These are phyloP conservation scores for Tetrahymena borealis DNA, from an alignment of 73 alveolate genomes.

Conservation along the genomic window DNA sequence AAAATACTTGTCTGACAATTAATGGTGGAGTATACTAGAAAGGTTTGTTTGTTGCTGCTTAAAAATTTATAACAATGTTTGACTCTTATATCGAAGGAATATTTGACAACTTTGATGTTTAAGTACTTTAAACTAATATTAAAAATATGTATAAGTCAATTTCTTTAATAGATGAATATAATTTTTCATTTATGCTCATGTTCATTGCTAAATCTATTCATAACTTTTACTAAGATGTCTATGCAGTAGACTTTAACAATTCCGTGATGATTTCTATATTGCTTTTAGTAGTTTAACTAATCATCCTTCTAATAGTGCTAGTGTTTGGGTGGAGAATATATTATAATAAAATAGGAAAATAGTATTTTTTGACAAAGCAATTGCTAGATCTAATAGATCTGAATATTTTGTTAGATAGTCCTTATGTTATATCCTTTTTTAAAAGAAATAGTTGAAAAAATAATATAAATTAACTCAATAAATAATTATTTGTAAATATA, in stretches of 20 bases:
- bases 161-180: neutral
- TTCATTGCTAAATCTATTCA: neutral
- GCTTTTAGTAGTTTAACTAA: neutral
- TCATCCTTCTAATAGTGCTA: neutral
- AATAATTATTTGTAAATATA: too few relatives aligned
- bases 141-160: neutral
- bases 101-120: neutral
- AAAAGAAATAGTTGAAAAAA: neutral
- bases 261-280: neutral
- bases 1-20: neutral
- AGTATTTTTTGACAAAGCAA: neutral
- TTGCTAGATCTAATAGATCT: neutral
- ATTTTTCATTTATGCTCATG: neutral
- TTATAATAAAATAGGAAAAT: neutral
- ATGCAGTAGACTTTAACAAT: neutral
- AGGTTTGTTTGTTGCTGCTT: neutral
- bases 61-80: neutral
- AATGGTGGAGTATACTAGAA: neutral
- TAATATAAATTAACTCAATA: too few relatives aligned
- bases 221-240: neutral
- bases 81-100: neutral
- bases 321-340: neutral
- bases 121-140: neutral
- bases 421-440: neutral
- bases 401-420: neutral